Percentiles rank a stretch among this genome's conserved stretches.
Evolutionary conservation across 306 rosid species (phyloP).

Genomic region (Canavalia gladiata): DNA sequence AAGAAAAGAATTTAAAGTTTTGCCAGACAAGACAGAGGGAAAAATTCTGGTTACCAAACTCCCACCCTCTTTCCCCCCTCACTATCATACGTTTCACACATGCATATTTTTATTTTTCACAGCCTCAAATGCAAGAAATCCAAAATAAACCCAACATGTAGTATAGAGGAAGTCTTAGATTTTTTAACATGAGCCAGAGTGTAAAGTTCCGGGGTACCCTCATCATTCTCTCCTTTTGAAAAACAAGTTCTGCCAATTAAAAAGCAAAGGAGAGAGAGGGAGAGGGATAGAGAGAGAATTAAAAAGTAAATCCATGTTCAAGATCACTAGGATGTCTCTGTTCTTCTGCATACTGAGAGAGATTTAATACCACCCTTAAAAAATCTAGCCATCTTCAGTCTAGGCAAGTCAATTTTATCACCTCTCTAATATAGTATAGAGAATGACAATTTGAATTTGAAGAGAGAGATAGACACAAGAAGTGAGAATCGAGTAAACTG

Average conservation of each 20-base stretch:
- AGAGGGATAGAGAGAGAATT: neutral
- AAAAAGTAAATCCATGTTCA: neutral
- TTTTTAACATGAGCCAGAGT: conserved; percentile 15
- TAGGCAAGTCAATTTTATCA: conserved; percentile 40
- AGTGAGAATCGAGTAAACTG: conserved; percentile 29
- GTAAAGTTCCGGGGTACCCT: neutral
- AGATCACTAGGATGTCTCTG: neutral
- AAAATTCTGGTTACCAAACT: neutral
- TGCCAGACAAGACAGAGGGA: neutral
- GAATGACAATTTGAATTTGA: conserved; percentile 21
- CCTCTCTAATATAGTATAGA: conserved; percentile 3
- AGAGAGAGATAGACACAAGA: conserved; percentile 24
- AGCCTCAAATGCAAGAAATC: conserved; percentile 27
- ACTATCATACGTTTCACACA: conserved; percentile 1
- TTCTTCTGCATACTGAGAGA: conserved; percentile 34
- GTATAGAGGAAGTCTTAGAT: conserved; percentile 27
- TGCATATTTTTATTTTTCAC: conserved; percentile 15
- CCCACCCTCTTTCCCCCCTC: conserved; percentile 2
- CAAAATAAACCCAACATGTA: conserved; percentile 30
- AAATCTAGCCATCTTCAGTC: conserved; percentile 2
- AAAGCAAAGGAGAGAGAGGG: neutral
- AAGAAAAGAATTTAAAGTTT: conserved; percentile 22
- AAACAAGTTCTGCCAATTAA: neutral
- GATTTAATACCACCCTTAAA: conserved; percentile 14
- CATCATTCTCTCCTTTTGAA: conserved; percentile 9